These are phyloP conservation scores for Hymenoscyphus albidus DNA, from an alignment of 2,329 filamentous ascomycete species.

Conservation along the genomic window DNA sequence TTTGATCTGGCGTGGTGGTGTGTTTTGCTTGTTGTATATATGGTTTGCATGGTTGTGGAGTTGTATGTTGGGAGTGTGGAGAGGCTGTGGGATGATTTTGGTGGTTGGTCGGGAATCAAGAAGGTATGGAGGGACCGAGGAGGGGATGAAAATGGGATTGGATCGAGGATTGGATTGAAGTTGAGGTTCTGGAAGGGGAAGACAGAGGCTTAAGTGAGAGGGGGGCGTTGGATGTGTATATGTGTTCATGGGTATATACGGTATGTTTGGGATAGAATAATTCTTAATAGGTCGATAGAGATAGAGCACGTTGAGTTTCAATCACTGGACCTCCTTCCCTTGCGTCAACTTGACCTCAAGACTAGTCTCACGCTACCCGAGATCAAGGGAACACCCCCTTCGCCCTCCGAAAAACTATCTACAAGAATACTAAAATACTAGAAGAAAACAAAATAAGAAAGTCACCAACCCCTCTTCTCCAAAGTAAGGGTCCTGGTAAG, in stretches of 20 bases:
- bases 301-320: not conserved
- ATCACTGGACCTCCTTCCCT: no score
- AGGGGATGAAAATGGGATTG: not conserved
- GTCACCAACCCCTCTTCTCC: no score
- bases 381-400: no score
- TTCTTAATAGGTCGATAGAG: not conserved
- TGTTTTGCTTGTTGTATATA: slow-evolving; percentile 59
- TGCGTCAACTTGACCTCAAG: no score
- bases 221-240: not conserved
- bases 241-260: not conserved
- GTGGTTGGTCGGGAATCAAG: slow-evolving; percentile 47
- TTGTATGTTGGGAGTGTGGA: slow-evolving; percentile 61
- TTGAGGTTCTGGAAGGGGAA: not conserved
- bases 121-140: not conserved
- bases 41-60: slow-evolving; percentile 64
- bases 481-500: no score
- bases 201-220: not conserved
- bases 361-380: no score
- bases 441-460: no score
- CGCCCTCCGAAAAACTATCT: no score
- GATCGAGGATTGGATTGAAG: not conserved
- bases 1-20: slow-evolving; percentile 79
- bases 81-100: slow-evolving; percentile 69
- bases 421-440: no score
- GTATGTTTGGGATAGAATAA: not conserved